A percentile compares a stretch with the other conserved stretches of the same genome.
phyloP scores from a whole-genome alignment of 1,284 basidiomycete species.

The Leccinum ambiguum region DNA sequence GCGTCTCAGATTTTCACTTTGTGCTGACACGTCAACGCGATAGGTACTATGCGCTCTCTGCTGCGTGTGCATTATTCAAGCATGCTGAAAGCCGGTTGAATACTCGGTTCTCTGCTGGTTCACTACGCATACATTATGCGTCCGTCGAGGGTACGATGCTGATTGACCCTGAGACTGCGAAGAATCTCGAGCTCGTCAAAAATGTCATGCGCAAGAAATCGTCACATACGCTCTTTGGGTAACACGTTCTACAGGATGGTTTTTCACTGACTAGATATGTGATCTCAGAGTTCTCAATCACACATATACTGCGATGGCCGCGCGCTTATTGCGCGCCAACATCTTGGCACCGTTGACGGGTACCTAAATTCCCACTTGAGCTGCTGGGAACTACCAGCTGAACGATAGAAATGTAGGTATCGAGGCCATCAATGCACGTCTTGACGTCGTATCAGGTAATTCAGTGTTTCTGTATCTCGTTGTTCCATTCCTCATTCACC shows the following conservation, averaged over 20 bases:
- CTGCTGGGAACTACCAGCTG: background rate
- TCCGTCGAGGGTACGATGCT: slow-evolving; percentile 89
- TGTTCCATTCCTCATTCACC: slow-evolving; percentile 14
- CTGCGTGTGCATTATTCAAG: slow-evolving; percentile 83
- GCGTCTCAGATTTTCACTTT: slow-evolving; percentile 16
- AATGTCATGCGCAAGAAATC: slow-evolving; percentile 70
- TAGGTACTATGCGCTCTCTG: slow-evolving; percentile 88
- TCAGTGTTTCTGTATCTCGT: background rate
- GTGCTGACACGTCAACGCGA: slow-evolving; percentile 13
- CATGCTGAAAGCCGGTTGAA: slow-evolving; percentile 69
- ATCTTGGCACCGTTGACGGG: slow-evolving; percentile 84
- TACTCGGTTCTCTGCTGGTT: slow-evolving; percentile 65
- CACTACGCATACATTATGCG: slow-evolving; percentile 78
- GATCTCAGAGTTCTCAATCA: slow-evolving; percentile 63
- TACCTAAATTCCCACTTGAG: slow-evolving; percentile 27
- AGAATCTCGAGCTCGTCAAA: slow-evolving; percentile 83
- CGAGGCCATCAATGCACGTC: slow-evolving; percentile 70
- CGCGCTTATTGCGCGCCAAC: slow-evolving; percentile 75
- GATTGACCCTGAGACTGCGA: slow-evolving; percentile 86
- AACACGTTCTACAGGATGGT: slow-evolving; percentile 18
- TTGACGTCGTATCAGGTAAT: slow-evolving; percentile 84
- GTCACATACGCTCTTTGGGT: slow-evolving; percentile 75
- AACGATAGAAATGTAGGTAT: slow-evolving; percentile 19
- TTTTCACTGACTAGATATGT: background rate
- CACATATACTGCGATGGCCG: slow-evolving; percentile 87